Conservation (phyloP, 2,329 filamentous ascomycete genomes). For the Tympanopsis confertula region DNA sequence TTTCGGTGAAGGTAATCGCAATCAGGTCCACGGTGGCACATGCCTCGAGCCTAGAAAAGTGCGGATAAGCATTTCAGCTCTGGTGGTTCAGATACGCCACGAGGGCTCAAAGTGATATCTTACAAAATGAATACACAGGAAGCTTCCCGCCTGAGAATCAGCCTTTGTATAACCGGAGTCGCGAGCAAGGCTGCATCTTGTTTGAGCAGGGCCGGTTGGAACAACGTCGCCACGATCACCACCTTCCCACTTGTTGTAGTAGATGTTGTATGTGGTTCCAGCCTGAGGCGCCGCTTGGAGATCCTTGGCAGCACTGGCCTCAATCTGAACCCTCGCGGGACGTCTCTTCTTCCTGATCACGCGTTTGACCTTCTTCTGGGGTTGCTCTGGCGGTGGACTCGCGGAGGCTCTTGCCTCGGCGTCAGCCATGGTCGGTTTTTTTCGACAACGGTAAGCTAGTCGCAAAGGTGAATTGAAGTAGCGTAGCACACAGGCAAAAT, state of each 20-base stretch:
- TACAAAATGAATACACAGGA: too few species aligned
- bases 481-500: too few species aligned
- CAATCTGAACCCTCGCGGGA: constrained; percentile 60
- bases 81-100: too few species aligned
- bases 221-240: constrained; percentile 91
- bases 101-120: too few species aligned
- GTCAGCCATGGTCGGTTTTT: too few species aligned
- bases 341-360: constrained; percentile 60
- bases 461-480: too few species aligned
- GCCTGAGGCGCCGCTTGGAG: constrained; percentile 60
- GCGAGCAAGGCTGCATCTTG: constrained; percentile 74
- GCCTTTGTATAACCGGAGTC: constrained; percentile 72
- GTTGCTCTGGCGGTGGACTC: too few species aligned
- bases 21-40: constrained; percentile 76
- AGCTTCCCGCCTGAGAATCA: too few species aligned
- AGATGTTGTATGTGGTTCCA: constrained; percentile 67
- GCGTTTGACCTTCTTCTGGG: constrained; percentile 52
- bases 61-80: too few species aligned
- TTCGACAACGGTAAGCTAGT: too few species aligned
- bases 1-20: constrained; percentile 90
- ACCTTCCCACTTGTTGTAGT: constrained; percentile 96
- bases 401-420: too few species aligned
- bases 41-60: constrained; percentile 77
- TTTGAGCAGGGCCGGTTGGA: constrained; percentile 69
- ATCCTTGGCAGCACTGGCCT: constrained; percentile 55